Base-by-base conservation (phyloP, 768 basidiomycete species). In the Boletus edulis region DNA sequence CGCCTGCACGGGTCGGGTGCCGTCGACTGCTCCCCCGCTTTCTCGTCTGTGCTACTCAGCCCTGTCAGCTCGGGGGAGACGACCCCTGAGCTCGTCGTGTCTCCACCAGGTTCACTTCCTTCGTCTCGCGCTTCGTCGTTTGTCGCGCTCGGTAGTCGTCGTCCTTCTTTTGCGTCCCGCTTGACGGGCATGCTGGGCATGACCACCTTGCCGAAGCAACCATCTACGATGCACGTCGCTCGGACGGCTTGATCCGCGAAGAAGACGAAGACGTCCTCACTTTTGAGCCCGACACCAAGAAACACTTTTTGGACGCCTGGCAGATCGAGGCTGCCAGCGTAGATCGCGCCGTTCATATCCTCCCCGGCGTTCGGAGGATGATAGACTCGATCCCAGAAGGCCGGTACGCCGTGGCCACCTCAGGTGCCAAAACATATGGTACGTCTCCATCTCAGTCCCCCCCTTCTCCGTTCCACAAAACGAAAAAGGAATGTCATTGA, bases 401-500 rank as follows among this genome's bases (percentile, higher is more conserved):
- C n/a, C 76, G 75, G 40, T 89, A 83, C 63, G 86, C 86, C 18
- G 84, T 89, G 17, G 87, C 87, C 3, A 89, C 87, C 0, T 87
- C 85, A 0, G 87, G 86, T 5, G 86, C 87, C 4, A 84, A 81
- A 68, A 87, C 84, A 1, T 86, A 87, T 56, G 81, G 81, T 84
- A 62, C 56, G 78, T 29, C 29, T 29, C 29, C 29, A 29, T 29
- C 29, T 29, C 29, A 29, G 9, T 29, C 8, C 29, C 27, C 27
- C 27, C 27, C 27, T 9, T 27, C 24, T 24, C 24, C 24, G 24
- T 24, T 24, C 24, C 24, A 5, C 24, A 27, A 27, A 8, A 27
- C 29, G n/a, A 29, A 29, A 9, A 29, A 29, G 8, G 29, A 29
- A 29, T 29, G 29, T 29, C 29, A 29, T 2, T 29, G 29, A 29